Evolutionary conservation across 1,284 basidiomycete genomes (phyloP).

Genomic region (Chalciporus sp.): DNA sequence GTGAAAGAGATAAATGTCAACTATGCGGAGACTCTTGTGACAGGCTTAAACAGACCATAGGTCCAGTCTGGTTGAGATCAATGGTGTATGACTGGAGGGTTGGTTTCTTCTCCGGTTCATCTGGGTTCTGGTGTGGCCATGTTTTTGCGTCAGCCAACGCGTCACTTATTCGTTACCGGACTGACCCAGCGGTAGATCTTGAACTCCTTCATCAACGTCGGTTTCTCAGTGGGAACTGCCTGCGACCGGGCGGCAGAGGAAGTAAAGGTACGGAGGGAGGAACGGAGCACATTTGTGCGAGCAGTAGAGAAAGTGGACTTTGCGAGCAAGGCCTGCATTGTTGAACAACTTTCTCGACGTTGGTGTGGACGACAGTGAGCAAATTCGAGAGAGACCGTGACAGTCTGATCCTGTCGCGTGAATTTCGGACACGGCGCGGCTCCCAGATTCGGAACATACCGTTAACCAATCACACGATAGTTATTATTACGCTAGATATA

Average conservation of each 20-base stretch:
- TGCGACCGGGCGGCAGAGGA: conserved; percentile 43
- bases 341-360: background rate
- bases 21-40: background rate
- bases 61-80: conserved; percentile 93
- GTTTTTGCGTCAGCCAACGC: background rate
- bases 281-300: conserved; percentile 11
- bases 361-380: background rate
- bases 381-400: background rate
- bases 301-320: conserved; percentile 1
- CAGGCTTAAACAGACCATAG: conserved; percentile 70
- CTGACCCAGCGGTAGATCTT: conserved; percentile 96
- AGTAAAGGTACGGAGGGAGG: conserved; percentile 40
- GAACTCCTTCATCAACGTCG: conserved; percentile 77
- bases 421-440: conserved; percentile 12
- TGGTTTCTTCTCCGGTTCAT: conserved; percentile 92
- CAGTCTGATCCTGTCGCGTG: conserved; percentile 14
- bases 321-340: conserved; percentile 18
- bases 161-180: conserved; percentile 7
- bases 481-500: background rate
- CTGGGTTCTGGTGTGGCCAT: conserved; percentile 74
- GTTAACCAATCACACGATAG: conserved; percentile 23
- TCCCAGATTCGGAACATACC: conserved; percentile 15
- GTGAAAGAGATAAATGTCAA: conserved; percentile 1
- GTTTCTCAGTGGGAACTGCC: conserved; percentile 46
- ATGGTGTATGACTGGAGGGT: conserved; percentile 90